phyloP scores from a whole-genome alignment of 495 filamentous ascomycete genomes.

The Podospora pseudoanserina region DNA sequence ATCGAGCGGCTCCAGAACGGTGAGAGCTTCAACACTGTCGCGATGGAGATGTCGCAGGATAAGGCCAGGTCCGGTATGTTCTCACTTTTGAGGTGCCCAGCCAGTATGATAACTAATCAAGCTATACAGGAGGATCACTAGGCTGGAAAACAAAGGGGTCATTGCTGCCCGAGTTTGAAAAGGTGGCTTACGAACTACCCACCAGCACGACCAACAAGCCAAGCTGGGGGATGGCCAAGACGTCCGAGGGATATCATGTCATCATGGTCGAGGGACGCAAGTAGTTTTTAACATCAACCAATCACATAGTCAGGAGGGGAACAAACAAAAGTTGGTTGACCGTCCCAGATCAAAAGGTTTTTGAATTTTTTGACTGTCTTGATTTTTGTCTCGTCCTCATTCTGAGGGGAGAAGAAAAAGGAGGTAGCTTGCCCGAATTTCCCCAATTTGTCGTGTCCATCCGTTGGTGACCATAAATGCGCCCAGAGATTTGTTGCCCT shows the following conservation, averaged over 20 bases:
- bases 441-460: not conserved
- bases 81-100: not conserved
- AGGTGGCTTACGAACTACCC: conserved; percentile 74
- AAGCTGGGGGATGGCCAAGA: conserved; percentile 77
- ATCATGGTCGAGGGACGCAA: conserved; percentile 68
- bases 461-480: conserved; percentile 17
- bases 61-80: conserved; percentile 68
- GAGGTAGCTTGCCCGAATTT: not conserved
- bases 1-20: conserved; percentile 72
- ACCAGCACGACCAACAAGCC: conserved; percentile 71
- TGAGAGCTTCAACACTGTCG: conserved; percentile 84
- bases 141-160: conserved; percentile 80
- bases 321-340: conserved; percentile 3
- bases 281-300: conserved; percentile 7
- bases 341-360: not conserved
- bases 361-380: conserved; percentile 5
- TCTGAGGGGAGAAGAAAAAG: not conserved
- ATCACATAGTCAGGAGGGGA: not conserved
- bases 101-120: not conserved
- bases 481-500: not conserved
- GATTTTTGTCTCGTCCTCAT: conserved; percentile 5
- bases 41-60: conserved; percentile 80
- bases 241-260: conserved; percentile 85
- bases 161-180: conserved; percentile 72
- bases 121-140: conserved; percentile 62